Percentiles rank a stretch among this genome's conserved stretches.
Conservation (phyloP, 306 rosid genomes). For the Astragalus glycyphyllos region DNA sequence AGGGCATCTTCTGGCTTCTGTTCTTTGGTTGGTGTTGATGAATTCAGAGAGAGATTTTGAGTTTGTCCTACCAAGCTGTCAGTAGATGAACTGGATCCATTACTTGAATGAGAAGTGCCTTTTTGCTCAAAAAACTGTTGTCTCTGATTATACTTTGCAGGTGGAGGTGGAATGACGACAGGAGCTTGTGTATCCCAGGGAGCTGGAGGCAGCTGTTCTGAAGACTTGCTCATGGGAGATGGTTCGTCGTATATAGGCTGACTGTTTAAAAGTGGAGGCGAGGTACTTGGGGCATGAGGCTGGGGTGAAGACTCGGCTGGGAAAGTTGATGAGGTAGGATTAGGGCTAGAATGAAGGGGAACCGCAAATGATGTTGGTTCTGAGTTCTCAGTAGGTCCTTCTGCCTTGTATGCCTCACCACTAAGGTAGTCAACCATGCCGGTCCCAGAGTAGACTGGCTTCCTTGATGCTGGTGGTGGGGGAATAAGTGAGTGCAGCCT, state of each 20-base stretch:
- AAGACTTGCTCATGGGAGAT: conserved; percentile 57
- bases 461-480: conserved; percentile 83
- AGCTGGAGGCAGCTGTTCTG: conserved; percentile 70
- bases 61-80: conserved; percentile 81
- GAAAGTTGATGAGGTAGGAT: conserved; percentile 49
- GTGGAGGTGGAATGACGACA: conserved; percentile 76
- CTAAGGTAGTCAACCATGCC: conserved; percentile 86
- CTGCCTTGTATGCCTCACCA: conserved; percentile 81
- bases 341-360: conserved; percentile 52
- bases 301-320: conserved; percentile 53
- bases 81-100: conserved; percentile 66
- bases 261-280: conserved; percentile 50
- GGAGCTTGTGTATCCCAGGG: conserved; percentile 69
- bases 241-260: conserved; percentile 77
- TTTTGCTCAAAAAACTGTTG: conserved; percentile 80
- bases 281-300: conserved; percentile 46
- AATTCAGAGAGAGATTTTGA: conserved; percentile 72
- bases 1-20: conserved; percentile 82
- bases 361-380: conserved; percentile 49
- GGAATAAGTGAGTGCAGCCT: conserved; percentile 66
- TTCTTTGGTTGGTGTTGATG: conserved; percentile 63
- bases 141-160: conserved; percentile 73
- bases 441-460: conserved; percentile 63
- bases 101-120: conserved; percentile 51
- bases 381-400: conserved; percentile 49